These are phyloP conservation scores for Extremus antarcticus DNA, from an alignment of 495 filamentous ascomycete species.

Conservation along the genomic window DNA sequence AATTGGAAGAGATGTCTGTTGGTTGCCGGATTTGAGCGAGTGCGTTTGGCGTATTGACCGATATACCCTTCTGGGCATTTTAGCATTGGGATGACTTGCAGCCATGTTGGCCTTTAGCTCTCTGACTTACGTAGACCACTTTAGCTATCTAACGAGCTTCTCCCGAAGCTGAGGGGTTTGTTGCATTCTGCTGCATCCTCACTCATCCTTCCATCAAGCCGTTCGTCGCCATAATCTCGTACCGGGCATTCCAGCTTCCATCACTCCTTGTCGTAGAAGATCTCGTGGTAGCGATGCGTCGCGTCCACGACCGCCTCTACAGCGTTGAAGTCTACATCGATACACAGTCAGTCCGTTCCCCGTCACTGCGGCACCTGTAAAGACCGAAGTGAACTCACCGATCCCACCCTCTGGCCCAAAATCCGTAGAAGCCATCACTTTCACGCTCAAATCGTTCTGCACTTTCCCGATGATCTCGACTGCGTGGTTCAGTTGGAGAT, in stretches of 20 bases:
- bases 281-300: conserved; percentile 71
- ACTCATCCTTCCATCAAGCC: background rate
- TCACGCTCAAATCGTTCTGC: conserved; percentile 63
- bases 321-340: conserved; percentile 59
- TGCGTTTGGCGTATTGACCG: background rate
- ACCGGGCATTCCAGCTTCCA: background rate
- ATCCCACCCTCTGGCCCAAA: conserved; percentile 63
- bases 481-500: conserved; percentile 65
- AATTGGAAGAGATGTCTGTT: too few relatives aligned
- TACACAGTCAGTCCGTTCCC: background rate
- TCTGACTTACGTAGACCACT: too few relatives aligned
- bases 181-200: too few relatives aligned
- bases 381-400: conserved; percentile 14
- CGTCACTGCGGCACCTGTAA: background rate
- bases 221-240: background rate
- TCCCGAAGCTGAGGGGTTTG: too few relatives aligned
- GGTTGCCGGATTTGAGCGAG: too few relatives aligned
- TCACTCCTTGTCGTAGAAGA: conserved; percentile 54
- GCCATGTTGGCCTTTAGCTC: background rate
- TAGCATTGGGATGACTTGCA: background rate
- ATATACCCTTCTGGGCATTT: background rate
- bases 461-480: conserved; percentile 91
- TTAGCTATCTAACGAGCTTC: too few relatives aligned
- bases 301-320: conserved; percentile 76
- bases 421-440: conserved; percentile 64